phyloP scores from a whole-genome alignment of 805 yeast species.

The Pichia heedii region DNA sequence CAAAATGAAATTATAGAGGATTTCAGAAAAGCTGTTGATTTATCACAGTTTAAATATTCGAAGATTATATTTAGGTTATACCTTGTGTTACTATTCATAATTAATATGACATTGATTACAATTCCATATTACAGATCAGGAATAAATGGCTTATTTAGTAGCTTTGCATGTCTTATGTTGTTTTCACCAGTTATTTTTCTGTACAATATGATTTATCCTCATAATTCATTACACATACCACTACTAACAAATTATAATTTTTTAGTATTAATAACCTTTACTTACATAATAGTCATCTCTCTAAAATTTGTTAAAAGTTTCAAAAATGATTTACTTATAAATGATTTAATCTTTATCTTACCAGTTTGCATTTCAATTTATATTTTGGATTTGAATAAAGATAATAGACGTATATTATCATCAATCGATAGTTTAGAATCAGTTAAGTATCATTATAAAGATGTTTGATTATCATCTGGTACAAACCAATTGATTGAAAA shows the following conservation, averaged over 20 bases:
- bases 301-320: slow-evolving; percentile 8
- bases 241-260: not conserved
- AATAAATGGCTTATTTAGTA: slow-evolving; percentile 18
- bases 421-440: slow-evolving; percentile 17
- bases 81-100: slow-evolving; percentile 13
- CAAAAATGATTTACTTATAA: not conserved
- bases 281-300: slow-evolving; percentile 7
- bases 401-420: slow-evolving; percentile 13
- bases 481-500: slow-evolving; percentile 10
- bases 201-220: not conserved
- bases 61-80: slow-evolving; percentile 10
- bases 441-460: slow-evolving; percentile 24
- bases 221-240: not conserved
- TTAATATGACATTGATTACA: slow-evolving; percentile 21
- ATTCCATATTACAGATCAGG: slow-evolving; percentile 22
- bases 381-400: slow-evolving; percentile 13
- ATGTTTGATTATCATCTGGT: slow-evolving; percentile 19
- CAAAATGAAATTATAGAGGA: slow-evolving; percentile 20
- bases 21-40: slow-evolving; percentile 2
- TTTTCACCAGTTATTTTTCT: slow-evolving; percentile 4
- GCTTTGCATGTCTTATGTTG: slow-evolving; percentile 17
- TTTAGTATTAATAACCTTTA: not conserved
- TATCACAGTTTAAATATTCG: slow-evolving; percentile 7
- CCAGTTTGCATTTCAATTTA: slow-evolving; percentile 19
- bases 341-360: slow-evolving; percentile 20